Percentiles rank a stretch among this genome's conserved stretches.
Evolutionary conservation across 768 basidiomycete genomes (phyloP).

Genomic region (Lactifluus piperatus): DNA sequence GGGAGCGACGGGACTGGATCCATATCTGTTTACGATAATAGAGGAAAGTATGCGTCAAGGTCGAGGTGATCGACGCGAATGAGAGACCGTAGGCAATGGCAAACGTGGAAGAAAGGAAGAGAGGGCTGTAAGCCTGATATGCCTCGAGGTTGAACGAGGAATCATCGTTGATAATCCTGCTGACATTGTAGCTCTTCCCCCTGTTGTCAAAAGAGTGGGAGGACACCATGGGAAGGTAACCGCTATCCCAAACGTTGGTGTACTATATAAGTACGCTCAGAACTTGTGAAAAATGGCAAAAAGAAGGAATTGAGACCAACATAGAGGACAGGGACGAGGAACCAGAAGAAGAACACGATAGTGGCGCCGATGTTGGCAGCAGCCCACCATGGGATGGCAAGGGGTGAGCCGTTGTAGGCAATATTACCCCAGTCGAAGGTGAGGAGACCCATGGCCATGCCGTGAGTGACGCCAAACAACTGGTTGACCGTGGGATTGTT

Average conservation of each 20-base stretch:
- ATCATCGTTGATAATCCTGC: conserved; percentile 44
- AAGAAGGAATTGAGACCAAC: too few relatives aligned
- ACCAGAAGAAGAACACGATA: too few relatives aligned
- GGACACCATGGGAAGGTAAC: conserved; percentile 42
- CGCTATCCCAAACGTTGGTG: conserved; percentile 46
- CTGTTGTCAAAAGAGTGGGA: conserved; percentile 56
- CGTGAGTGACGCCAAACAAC: conserved; percentile 49
- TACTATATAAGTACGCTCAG: conserved; percentile 28
- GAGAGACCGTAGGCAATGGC: conserved; percentile 66
- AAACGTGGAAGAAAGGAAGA: conserved; percentile 60
- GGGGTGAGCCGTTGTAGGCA: neutral
- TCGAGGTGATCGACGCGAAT: conserved; percentile 46
- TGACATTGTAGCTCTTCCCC: conserved; percentile 48
- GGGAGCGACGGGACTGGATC: conserved; percentile 57
- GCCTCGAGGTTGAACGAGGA: conserved; percentile 45
- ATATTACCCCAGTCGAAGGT: neutral
- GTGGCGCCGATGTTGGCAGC: too few relatives aligned
- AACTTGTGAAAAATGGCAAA: neutral
- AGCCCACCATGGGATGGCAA: too few relatives aligned
- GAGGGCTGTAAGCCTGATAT: conserved; percentile 49
- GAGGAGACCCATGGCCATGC: neutral
- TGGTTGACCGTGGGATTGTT: conserved; percentile 59
- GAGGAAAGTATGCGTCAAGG: conserved; percentile 59
- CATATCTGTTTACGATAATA: conserved; percentile 76
- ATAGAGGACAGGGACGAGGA: too few relatives aligned